These are phyloP conservation scores for Amphicarpaea edgeworthii DNA, from an alignment of 306 rosid species.

Conservation along the genomic window DNA sequence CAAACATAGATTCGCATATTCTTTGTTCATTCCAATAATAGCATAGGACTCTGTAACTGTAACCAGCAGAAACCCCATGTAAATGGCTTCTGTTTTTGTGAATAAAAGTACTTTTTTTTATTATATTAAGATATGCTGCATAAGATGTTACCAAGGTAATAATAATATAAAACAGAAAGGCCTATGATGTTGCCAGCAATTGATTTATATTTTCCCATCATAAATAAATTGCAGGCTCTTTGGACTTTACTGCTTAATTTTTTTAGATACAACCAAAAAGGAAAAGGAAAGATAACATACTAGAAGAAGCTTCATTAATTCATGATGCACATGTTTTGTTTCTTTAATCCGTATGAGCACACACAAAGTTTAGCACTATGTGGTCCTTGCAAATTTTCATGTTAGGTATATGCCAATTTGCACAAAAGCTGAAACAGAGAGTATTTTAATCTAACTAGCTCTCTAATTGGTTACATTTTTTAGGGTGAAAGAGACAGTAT, in stretches of 20 bases:
- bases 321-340: constrained; percentile 40
- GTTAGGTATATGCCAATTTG: constrained; percentile 27
- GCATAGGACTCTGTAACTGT: constrained; percentile 25
- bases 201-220: not conserved
- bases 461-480: constrained; percentile 1
- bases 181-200: constrained; percentile 25
- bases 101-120: not conserved
- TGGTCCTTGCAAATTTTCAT: constrained; percentile 31
- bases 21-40: constrained; percentile 33
- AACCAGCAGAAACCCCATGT: not conserved
- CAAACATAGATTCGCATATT: constrained; percentile 26
- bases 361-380: constrained; percentile 2
- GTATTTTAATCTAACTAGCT: constrained; percentile 30
- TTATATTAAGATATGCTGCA: constrained; percentile 6
- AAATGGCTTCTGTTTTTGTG: constrained; percentile 1
- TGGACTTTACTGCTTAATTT: constrained; percentile 39
- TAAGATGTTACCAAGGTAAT: constrained; percentile 2
- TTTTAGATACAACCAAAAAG: constrained; percentile 30
- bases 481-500: constrained; percentile 27
- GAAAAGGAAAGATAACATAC: constrained; percentile 21
- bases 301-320: constrained; percentile 29
- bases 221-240: constrained; percentile 34
- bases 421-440: not conserved
- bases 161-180: constrained; percentile 22
- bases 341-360: constrained; percentile 2